A percentile compares a stretch with the other conserved stretches of the same genome.
Evolutionary conservation across 768 basidiomycete genomes (phyloP).

Genomic region (Lactifluus subvellereus): DNA sequence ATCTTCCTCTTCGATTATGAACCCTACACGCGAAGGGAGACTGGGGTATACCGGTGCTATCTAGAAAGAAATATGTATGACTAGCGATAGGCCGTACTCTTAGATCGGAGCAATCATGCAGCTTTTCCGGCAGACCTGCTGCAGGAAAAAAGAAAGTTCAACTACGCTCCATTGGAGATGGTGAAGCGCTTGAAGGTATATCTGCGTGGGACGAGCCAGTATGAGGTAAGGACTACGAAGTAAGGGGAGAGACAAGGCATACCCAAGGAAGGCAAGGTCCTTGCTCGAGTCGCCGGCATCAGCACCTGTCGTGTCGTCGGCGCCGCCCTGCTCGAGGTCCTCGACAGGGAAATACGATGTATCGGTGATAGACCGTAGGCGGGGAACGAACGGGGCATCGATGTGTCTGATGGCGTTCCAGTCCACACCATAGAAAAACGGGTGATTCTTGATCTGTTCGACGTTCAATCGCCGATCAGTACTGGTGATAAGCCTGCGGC

Average conservation of each 20-base stretch:
- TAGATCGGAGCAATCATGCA: slow-evolving; percentile 13
- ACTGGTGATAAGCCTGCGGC: slow-evolving; percentile 69
- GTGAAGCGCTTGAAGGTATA: slow-evolving; percentile 79
- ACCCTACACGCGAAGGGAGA: slow-evolving; percentile 10
- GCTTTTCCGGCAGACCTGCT: slow-evolving; percentile 21
- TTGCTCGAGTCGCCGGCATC: slow-evolving; percentile 42
- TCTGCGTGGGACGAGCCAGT: slow-evolving; percentile 33
- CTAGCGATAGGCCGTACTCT: slow-evolving; percentile 14
- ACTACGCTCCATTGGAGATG: slow-evolving; percentile 49
- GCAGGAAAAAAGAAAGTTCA: not conserved
- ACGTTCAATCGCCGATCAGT: slow-evolving; percentile 71
- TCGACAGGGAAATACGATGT: slow-evolving; percentile 99
- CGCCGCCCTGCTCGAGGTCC: slow-evolving; percentile 69
- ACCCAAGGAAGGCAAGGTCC: slow-evolving; percentile 57
- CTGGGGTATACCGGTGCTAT: slow-evolving; percentile 20
- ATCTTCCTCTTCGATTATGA: slow-evolving; percentile 9
- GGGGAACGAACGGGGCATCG: slow-evolving; percentile 95
- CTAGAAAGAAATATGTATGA: slow-evolving; percentile 18
- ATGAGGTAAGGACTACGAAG: not conserved
- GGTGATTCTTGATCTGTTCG: slow-evolving; percentile 86
- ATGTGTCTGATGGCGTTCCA: slow-evolving; percentile 85
- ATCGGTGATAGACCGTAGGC: slow-evolving; percentile 86
- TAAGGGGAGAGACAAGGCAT: slow-evolving; percentile 23
- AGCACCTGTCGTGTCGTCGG: slow-evolving; percentile 40
- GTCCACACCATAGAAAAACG: slow-evolving; percentile 95